Evolutionary conservation across 371 early-diverging fungal species (phyloP).

Genomic region (Saksenaea vasiformis): DNA sequence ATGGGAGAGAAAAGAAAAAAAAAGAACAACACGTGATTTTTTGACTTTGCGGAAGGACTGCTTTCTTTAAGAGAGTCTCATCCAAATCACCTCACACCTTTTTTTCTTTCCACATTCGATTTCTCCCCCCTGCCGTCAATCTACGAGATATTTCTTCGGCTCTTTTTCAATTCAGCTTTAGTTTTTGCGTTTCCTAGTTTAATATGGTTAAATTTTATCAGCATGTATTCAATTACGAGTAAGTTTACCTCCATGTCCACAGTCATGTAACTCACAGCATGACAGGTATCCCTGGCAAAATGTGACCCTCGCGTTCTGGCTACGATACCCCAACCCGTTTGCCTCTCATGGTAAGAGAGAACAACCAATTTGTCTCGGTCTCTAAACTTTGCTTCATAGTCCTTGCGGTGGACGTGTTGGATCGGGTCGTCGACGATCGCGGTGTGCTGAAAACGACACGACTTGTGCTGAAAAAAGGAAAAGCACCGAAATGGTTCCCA

Average conservation of each 20-base stretch:
- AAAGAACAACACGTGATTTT: too few relatives aligned
- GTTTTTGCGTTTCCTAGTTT: not conserved
- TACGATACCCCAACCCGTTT: constrained; percentile 98
- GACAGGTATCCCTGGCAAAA: constrained; percentile 79
- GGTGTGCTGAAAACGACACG: constrained; percentile 87
- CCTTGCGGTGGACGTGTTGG: constrained; percentile 87
- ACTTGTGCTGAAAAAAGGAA: constrained; percentile 86
- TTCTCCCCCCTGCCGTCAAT: too few relatives aligned
- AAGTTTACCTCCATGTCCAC: constrained; percentile 23
- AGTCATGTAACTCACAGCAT: not conserved
- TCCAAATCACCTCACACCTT: too few relatives aligned
- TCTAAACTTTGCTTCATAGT: constrained; percentile 40
- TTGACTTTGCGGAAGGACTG: too few relatives aligned
- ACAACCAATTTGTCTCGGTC: not conserved
- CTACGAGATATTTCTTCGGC: too few relatives aligned
- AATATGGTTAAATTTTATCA: constrained; percentile 77
- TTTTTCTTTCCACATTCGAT: too few relatives aligned
- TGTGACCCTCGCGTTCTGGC: constrained; percentile 88
- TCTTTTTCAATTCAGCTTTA: too few relatives aligned
- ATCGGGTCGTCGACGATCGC: constrained; percentile 79
- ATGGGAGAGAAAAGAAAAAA: too few relatives aligned
- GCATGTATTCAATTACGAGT: constrained; percentile 75
- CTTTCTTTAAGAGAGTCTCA: too few relatives aligned
- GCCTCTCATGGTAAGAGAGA: constrained; percentile 78
- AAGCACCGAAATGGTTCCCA: constrained; percentile 88